Evolutionary conservation across 1,139 yeast genomes (phyloP), one percentile per base, ranked within the genome.

Genomic region (Magnusiomyces tetraspermus): DNA sequence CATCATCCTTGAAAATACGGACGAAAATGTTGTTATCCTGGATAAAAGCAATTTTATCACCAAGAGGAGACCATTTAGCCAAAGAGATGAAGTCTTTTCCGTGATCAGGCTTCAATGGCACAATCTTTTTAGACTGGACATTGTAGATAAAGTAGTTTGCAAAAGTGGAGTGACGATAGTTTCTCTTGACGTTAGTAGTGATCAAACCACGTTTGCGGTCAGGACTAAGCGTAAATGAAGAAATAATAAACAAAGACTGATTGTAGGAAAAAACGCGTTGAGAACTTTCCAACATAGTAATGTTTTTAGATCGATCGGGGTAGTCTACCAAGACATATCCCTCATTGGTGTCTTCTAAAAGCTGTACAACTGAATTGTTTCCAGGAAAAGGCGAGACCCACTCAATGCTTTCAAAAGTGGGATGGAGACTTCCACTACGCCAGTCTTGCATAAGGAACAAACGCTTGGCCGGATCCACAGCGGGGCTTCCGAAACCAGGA

Each of bases 21-120:
- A 85, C 52, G 60, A 72, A 87, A 4, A 92, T 63, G 62, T 89
- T 80, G 60, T 83, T 80, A 11, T 80, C 73, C 57, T 71, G 73
- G 1, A 88, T 86, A 65, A 78, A 89, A 1, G 92, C 82, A 41
- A 90, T 67, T 55, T 75, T 73, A 40, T 75, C 75, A 22, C 88
- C 87, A 2, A 73, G 69, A 1, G 96, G 96, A 0, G 95, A 82
- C 79, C 94, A 89, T 30, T 75, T 71, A 0, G 86, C 90, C 55
- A 82, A 79, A 1, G 77, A 68, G 26, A 77, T 56, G n/a, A 60
- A 61, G 26, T 66, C 68, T 1, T 56, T 59, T 11, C 60, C 60
- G 2, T 67, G 52, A 24, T 60, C 62, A 13, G 64, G 54, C 41
- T 60, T 49, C 13, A 84, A 63, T 0, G 87, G 84, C 8, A 60